Base-by-base conservation (phyloP, 148 eudicot species). In the Camellia lanceoleosa region DNA sequence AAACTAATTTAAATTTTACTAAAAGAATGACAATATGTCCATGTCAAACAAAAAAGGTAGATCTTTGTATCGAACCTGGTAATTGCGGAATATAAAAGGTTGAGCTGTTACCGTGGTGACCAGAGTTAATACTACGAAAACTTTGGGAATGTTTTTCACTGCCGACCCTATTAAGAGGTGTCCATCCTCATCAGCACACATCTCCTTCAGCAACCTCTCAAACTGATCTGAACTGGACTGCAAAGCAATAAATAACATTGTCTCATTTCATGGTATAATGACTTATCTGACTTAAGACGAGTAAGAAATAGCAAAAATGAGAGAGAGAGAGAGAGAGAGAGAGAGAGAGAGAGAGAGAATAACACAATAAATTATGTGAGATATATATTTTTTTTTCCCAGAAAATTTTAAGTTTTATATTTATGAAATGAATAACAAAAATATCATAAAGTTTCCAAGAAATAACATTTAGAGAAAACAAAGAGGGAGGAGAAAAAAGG, bases 221-320 rank as follows among this genome's bases (percentile, higher is more conserved):
- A 94, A 97, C 80, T 97, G 94, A 77, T 97, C 98, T 79, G 99
- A 95, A 90, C 98, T 97, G 87, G 94, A 98, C 99, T 97, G 98
- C 88, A 94, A 90, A 76, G 71, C 64, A 86, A 87, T 78, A 84
- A 85, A 76, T 73, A 74, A 79, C 63, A 56, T 61, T 78, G n/a
- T 70, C 78, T 82, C 70, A 74, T 69, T 58, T 68, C 64, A 85
- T 16, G 43, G 71, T 67, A 41, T 78, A 46, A 23, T 7, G 43
- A 44, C 12, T 52, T 20, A 75, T 59, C 7, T 43, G 41, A 43
- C 67, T 8, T 1, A 0, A 9, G 8, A 11, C 14, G 47, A 49
- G 16, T 18, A 20, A 58, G 18, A 7, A 5, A 2, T 11, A 58
- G 0, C 49, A 20, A 41, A 58, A 2, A 59, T 43, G 58, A 68